A percentile compares a stretch with the other conserved stretches of the same genome.
These are phyloP conservation scores for Pseudogymnoascus sp. DNA, from an alignment of 2,329 filamentous ascomycete genomes.

Conservation along the genomic window DNA sequence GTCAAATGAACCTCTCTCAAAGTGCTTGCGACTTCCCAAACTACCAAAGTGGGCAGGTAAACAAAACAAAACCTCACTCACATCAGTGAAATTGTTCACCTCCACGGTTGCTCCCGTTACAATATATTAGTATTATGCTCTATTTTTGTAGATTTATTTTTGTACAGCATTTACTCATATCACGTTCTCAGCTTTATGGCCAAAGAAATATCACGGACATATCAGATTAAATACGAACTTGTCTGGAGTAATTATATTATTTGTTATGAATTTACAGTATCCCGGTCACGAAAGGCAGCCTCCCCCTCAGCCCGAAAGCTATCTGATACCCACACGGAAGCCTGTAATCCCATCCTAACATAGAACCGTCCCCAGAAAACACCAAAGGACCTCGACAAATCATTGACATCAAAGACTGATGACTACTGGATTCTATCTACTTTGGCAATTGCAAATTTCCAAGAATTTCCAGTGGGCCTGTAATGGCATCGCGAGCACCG, in stretches of 20 bases:
- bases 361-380: not conserved
- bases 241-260: not conserved
- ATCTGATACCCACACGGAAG: not conserved
- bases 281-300: not conserved
- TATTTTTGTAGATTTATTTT: not conserved
- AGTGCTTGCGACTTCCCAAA: not conserved
- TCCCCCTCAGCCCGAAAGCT: not conserved
- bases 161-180: not conserved
- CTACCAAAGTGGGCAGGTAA: not conserved
- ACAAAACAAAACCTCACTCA: not conserved
- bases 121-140: not conserved
- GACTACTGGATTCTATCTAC: not conserved
- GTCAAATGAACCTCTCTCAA: not conserved
- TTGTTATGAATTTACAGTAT: not conserved
- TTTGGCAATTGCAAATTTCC: not conserved
- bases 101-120: not conserved
- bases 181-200: no score
- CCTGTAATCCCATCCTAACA: not conserved
- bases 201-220: not conserved
- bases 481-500: constrained; percentile 17
- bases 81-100: not conserved
- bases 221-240: not conserved
- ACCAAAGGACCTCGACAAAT: not conserved
- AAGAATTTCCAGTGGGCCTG: not conserved
- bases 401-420: not conserved